A percentile compares a stretch with the other conserved stretches of the same genome.
Conservation (phyloP, 208 protist genomes). For the Zelonia costaricensis region DNA sequence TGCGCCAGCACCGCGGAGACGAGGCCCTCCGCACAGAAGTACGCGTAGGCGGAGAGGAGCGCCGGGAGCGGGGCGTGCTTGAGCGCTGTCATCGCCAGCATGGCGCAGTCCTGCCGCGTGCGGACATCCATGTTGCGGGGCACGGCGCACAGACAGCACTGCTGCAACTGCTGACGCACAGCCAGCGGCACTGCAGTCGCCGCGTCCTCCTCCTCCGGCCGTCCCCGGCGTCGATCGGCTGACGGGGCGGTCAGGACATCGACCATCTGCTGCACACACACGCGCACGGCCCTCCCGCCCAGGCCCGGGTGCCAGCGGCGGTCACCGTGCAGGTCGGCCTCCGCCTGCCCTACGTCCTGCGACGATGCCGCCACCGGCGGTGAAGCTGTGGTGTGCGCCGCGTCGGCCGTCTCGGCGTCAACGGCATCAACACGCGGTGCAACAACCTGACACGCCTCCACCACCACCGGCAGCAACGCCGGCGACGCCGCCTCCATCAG, state of each 20-base stretch:
- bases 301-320: constrained; percentile 32
- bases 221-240: background rate
- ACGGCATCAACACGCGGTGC: background rate
- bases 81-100: constrained; percentile 35
- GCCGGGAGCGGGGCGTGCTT: constrained; percentile 28
- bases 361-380: background rate
- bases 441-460: constrained; percentile 5
- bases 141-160: constrained; percentile 27
- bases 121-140: constrained; percentile 11
- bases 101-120: constrained; percentile 27
- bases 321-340: constrained; percentile 9
- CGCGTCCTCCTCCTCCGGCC: background rate
- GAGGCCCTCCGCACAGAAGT: constrained; percentile 25
- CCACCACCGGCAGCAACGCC: constrained; percentile 3
- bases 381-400: background rate
- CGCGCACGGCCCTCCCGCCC: constrained; percentile 27
- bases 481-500: constrained; percentile 19
- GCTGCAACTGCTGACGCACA: constrained; percentile 28
- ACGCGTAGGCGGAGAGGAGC: constrained; percentile 32
- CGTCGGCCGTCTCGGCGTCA: background rate
- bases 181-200: constrained; percentile 10
- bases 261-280: constrained; percentile 52
- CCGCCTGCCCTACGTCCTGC: background rate
- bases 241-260: constrained; percentile 24
- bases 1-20: constrained; percentile 40